Evolutionary conservation across 306 rosid genomes (phyloP).

Genomic region (Abrus precatorius): DNA sequence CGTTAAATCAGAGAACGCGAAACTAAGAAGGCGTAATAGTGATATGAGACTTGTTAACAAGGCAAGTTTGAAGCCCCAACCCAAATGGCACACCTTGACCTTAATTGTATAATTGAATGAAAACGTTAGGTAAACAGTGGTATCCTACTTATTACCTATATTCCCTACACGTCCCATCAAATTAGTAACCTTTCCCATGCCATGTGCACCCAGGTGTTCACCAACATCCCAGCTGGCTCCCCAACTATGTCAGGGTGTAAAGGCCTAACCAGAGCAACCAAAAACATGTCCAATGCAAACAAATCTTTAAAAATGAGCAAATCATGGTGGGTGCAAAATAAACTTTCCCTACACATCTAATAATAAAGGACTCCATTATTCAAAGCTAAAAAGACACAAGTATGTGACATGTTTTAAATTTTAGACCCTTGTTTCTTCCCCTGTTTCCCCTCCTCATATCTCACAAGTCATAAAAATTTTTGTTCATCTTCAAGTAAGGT

Average conservation of each 20-base stretch:
- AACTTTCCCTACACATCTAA: slow-evolving; percentile 43
- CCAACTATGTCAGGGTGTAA: slow-evolving; percentile 55
- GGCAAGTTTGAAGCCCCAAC: background rate
- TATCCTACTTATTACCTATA: slow-evolving; percentile 46
- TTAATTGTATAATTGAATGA: background rate
- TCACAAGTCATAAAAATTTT: background rate
- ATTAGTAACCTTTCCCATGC: slow-evolving; percentile 45
- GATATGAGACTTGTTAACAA: background rate
- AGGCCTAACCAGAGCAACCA: background rate
- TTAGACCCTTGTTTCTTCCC: slow-evolving; percentile 34
- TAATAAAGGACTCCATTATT: slow-evolving; percentile 42
- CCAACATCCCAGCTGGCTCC: slow-evolving; percentile 63
- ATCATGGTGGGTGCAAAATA: slow-evolving; percentile 33
- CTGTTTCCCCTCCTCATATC: slow-evolving; percentile 32
- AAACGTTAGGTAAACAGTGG: slow-evolving; percentile 14
- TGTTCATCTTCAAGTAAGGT: background rate
- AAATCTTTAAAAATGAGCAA: slow-evolving; percentile 12
- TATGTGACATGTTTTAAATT: slow-evolving; percentile 51
- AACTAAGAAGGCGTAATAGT: no score
- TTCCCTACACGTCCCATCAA: slow-evolving; percentile 58
- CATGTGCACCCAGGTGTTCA: slow-evolving; percentile 78
- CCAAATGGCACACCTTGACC: background rate
- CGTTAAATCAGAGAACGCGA: no score
- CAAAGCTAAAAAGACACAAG: slow-evolving; percentile 32
- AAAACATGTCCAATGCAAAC: slow-evolving; percentile 28